Percentiles rank a stretch among this genome's conserved stretches.
phyloP scores from a whole-genome alignment of 73 alveolate species.

The Tetrahymena malaccensis region DNA sequence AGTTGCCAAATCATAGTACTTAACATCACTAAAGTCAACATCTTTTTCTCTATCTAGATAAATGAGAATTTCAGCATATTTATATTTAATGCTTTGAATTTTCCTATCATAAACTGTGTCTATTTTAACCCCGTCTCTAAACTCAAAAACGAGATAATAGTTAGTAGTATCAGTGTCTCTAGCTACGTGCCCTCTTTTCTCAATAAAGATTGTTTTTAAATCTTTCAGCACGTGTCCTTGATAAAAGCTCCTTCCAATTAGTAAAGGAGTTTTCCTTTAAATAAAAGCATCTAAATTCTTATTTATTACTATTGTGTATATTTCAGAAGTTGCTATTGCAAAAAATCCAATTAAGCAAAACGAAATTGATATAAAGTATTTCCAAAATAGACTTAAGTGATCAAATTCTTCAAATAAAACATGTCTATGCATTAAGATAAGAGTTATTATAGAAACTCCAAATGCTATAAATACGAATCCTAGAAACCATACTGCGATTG shows the following conservation, averaged over 20 bases:
- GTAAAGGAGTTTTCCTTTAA: not conserved
- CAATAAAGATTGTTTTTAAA: not conserved
- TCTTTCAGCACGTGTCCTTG: not conserved
- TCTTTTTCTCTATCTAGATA: not conserved
- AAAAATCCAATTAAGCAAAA: not conserved
- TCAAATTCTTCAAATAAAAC: not conserved
- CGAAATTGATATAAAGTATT: not conserved
- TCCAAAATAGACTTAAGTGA: not conserved
- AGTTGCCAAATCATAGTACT: not conserved
- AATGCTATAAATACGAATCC: not conserved
- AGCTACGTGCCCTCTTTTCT: not conserved
- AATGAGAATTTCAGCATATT: not conserved
- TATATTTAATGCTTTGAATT: not conserved
- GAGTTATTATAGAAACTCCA: not conserved
- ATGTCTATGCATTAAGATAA: not conserved
- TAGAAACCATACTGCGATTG: not conserved
- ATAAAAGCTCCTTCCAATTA: not conserved
- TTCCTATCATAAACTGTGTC: not conserved
- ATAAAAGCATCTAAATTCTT: not conserved
- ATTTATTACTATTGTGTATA: not conserved
- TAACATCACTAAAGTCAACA: not conserved
- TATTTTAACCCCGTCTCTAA: not conserved
- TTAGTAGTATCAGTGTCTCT: not conserved
- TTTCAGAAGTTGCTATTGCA: not conserved
- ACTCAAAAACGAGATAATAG: not conserved